phyloP scores from a whole-genome alignment of 75 land plant genomes.

The Adiantum capillusveneris region DNA sequence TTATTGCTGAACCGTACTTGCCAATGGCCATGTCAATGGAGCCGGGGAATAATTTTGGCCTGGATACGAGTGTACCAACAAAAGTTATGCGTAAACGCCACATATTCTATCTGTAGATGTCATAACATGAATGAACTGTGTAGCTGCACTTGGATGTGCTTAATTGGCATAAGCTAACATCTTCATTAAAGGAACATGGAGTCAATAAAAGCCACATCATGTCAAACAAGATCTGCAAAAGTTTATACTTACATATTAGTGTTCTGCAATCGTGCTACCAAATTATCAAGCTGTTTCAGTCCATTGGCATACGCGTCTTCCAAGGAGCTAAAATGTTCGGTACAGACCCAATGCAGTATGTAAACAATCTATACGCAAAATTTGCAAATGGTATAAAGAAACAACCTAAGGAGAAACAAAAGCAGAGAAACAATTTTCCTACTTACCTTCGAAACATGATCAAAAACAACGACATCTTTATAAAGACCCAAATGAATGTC shows the following conservation, averaged over 20 bases:
- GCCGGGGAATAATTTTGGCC: conserved; percentile 70
- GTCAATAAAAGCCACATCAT: neutral
- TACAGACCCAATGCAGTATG: conserved; percentile 84
- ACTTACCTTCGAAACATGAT: conserved; percentile 92
- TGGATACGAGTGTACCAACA: no score
- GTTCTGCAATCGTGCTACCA: conserved; percentile 57
- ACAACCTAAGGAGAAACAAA: neutral
- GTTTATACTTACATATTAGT: conserved; percentile 42
- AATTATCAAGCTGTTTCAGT: conserved; percentile 33
- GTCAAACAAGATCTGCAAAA: no score
- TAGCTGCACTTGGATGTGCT: no score
- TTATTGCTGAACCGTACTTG: conserved; percentile 38
- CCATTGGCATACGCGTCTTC: conserved; percentile 75
- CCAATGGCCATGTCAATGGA: conserved; percentile 39
- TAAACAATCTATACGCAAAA: conserved; percentile 19
- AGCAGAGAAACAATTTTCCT: no score
- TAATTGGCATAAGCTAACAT: no score
- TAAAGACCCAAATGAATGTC: conserved; percentile 93
- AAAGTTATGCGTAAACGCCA: no score
- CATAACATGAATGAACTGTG: no score
- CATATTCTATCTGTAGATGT: no score
- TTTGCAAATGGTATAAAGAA: no score
- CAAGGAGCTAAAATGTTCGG: conserved; percentile 40
- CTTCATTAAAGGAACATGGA: no score
- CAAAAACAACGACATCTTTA: conserved; percentile 90